Conservation (phyloP, 768 basidiomycete species). For the Nidularia pulvinata region DNA sequence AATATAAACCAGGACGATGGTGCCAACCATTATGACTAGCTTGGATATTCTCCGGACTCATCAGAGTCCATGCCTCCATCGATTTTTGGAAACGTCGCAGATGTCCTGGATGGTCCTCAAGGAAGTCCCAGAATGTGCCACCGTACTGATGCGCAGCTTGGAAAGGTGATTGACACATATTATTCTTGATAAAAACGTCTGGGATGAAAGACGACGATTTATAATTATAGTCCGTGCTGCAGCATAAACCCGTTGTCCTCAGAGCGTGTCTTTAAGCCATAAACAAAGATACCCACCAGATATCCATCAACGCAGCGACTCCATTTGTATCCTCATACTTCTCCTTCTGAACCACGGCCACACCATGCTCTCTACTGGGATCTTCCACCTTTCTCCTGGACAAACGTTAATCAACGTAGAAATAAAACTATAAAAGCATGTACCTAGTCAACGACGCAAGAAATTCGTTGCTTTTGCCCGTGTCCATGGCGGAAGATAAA, state of each 20-base stretch:
- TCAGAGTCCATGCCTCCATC: conserved; percentile 7
- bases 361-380: not conserved
- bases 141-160: conserved; percentile 1
- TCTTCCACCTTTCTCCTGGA: not conserved
- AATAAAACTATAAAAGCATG: not conserved
- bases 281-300: not conserved
- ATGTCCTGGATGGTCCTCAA: conserved; percentile 3
- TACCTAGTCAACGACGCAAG: conserved; percentile 11
- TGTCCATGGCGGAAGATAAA: conserved; percentile 22
- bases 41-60: conserved; percentile 1
- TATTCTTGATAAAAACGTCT: conserved; percentile 9
- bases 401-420: not conserved
- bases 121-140: conserved; percentile 7
- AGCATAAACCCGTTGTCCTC: not conserved
- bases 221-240: conserved; percentile 13
- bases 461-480: conserved; percentile 12
- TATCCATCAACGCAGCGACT: not conserved
- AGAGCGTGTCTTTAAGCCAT: no score
- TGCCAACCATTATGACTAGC: conserved; percentile 4
- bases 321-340: not conserved
- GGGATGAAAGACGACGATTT: conserved; percentile 14
- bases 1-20: not conserved
- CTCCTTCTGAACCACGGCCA: not conserved
- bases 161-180: not conserved
- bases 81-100: conserved; percentile 6